Evolutionary conservation across 164 flowering plant genomes (phyloP), one percentile per base, ranked within the genome.

Genomic region (Nymphaea thermarum): DNA sequence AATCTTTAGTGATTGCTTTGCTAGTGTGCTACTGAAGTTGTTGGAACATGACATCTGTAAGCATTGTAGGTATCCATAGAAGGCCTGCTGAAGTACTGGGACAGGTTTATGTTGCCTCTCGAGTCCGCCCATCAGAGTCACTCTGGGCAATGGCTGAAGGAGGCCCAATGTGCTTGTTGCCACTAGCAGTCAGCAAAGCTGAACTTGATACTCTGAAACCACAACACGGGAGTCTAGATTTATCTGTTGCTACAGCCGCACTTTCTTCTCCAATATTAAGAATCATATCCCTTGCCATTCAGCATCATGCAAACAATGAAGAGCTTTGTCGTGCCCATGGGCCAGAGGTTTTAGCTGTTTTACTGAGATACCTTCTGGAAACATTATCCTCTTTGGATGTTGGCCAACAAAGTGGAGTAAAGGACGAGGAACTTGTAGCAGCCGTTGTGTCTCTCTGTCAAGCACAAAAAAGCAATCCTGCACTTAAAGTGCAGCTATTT

Each of bases 1-100:
- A 25, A 25, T 25, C 36, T 25, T 25, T 25, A 25, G 36, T 25
- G 36, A 25, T 25, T 25, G 36, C 36, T 25, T 25, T 25, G 36
- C 36, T 25, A 25, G 36, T 25, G 36, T 25, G 36, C 36, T 25
- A 25, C 36, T 25, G 36, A 25, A 11, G 4, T 7, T 59, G 15
- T 16, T 42, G 43, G 16, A 43, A 6, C 12, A 44, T n/a, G 44
- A 57, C 55, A 36, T n/a, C 61, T 67, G 69, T 3, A 73, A 4
- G 44, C 71, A 66, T 70, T 69, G 72, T 80, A 95, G 99, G 99
- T 47, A 87, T 77, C 60, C 83, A 81, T 10, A 76, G 98, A 65
- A 79, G 92, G 69, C 99, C 99, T 60, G 99, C 99, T 62, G 99
- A 95, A 83, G 99, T 95, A 78, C 99, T 95, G 75, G 99, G 99